Evolutionary conservation across 1,284 basidiomycete genomes (phyloP).

Genomic region (Pisolithus thermaeus): DNA sequence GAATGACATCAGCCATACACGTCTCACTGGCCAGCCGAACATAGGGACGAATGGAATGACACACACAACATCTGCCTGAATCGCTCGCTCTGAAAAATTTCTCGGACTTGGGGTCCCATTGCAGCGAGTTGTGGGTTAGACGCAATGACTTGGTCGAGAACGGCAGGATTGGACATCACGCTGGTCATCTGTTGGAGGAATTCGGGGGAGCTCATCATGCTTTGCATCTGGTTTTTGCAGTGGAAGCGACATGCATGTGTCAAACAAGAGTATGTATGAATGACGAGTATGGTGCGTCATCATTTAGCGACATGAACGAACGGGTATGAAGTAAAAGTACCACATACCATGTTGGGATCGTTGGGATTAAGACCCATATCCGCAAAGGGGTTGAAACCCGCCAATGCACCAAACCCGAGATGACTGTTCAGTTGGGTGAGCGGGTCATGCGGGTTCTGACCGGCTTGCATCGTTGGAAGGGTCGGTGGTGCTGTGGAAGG

Average conservation of each 20-base stretch:
- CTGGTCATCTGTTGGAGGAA: slow-evolving; percentile 72
- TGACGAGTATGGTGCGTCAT: not conserved
- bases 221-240: slow-evolving; percentile 53
- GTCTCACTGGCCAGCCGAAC: not conserved
- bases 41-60: slow-evolving; percentile 21
- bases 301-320: not conserved
- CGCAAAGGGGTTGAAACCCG: slow-evolving; percentile 82
- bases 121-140: slow-evolving; percentile 73
- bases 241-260: not conserved
- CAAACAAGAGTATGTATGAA: not conserved
- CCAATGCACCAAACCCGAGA: slow-evolving; percentile 66
- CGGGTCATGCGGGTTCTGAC: slow-evolving; percentile 76
- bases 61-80: slow-evolving; percentile 81
- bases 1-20: not conserved
- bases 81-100: slow-evolving; percentile 75
- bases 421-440: slow-evolving; percentile 70
- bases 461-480: slow-evolving; percentile 76
- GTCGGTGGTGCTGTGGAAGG: slow-evolving; percentile 32
- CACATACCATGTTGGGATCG: slow-evolving; percentile 85
- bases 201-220: slow-evolving; percentile 78
- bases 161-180: slow-evolving; percentile 73
- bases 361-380: slow-evolving; percentile 81
- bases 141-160: slow-evolving; percentile 82
- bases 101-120: slow-evolving; percentile 77
- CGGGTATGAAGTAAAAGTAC: not conserved